Conservation (phyloP, 2,329 filamentous ascomycete genomes). For the Hortaea sp. region DNA sequence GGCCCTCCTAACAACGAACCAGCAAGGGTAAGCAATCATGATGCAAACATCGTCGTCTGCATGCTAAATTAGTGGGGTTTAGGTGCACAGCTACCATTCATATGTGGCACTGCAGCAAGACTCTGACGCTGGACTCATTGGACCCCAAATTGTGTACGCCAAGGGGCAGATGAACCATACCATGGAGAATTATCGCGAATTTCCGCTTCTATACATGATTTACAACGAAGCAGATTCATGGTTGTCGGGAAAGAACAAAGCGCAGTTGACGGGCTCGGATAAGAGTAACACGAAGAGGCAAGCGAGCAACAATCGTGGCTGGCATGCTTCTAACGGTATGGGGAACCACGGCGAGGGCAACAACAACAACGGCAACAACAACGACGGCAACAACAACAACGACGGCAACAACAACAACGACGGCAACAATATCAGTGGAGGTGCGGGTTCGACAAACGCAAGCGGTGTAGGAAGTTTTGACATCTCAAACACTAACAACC, state of each 20-base stretch:
- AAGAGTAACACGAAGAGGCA: not conserved
- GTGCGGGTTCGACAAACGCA: not conserved
- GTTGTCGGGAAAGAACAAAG: slow-evolving; percentile 13
- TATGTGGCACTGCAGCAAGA: slow-evolving; percentile 19
- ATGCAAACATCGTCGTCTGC: no score
- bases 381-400: not conserved
- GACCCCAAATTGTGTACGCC: slow-evolving; percentile 18
- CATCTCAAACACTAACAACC: slow-evolving; percentile 1
- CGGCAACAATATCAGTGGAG: not conserved
- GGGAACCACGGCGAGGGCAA: not conserved
- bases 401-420: not conserved
- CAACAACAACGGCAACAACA: not conserved
- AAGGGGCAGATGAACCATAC: slow-evolving; percentile 17
- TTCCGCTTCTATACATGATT: slow-evolving; percentile 17
- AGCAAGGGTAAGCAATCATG: not conserved
- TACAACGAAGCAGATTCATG: slow-evolving; percentile 18
- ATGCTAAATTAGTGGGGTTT: no score
- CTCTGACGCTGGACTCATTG: slow-evolving; percentile 17
- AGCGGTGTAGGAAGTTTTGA: no score
- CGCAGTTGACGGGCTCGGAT: not conserved
- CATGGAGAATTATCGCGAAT: slow-evolving; percentile 19
- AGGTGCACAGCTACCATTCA: slow-evolving; percentile 16
- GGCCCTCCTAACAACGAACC: slow-evolving; percentile 8
- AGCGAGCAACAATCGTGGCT: not conserved
- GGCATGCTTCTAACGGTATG: not conserved